Base-by-base conservation (phyloP, 2,329 filamentous ascomycete species). In the Nemania diffusa region DNA sequence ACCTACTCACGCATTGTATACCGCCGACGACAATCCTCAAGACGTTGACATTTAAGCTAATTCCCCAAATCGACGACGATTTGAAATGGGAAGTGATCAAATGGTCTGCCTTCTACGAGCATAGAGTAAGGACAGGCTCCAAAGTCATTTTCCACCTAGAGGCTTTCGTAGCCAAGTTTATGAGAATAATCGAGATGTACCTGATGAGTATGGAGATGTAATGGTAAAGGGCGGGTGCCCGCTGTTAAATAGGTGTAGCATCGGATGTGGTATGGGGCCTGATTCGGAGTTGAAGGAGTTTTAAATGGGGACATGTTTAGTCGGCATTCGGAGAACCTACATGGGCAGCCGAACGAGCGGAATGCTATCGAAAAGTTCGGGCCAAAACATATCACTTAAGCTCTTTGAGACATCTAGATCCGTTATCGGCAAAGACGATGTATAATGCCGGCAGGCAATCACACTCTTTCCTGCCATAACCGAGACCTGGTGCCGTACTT, bases 111-210 rank as follows among this genome's bases (percentile, higher is more conserved):
- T 98, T 97, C 76, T 99, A 97, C 79, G 97, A 99, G 80, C 96
- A 99, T 79, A 88, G 96, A 68, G 92, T 98, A 81, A 92, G 92
- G 78, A 91, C 91, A 73, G 96, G 96, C 58, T 94, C 87, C 67
- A 99, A 99, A 85, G 92, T 97, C 65, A 98, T 99, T 70, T 99
- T 99, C 81, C 97, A 99, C 77, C 84, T 99, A 3, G 97, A 99
- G 81, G 96, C 96, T 3, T 99, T 99, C 80, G 96, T 99, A 65
- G 95, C 95, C 65, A 98, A 97, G 83, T 97, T 98, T 79, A 98
- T 99, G 95, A 89, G 95, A 73, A 89, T 98, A 73, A 88, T 95
- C 70, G 96, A 99, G 83, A 95, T 94, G 89, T 97, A 89, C 77
- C 80, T 91, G 64, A 95, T 97, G 92, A 92, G 90, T 71, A 94